Percentiles rank a stretch among this genome's conserved stretches.
Evolutionary conservation across 208 protist species (phyloP).

Genomic region (Angomonas ambiguus): DNA sequence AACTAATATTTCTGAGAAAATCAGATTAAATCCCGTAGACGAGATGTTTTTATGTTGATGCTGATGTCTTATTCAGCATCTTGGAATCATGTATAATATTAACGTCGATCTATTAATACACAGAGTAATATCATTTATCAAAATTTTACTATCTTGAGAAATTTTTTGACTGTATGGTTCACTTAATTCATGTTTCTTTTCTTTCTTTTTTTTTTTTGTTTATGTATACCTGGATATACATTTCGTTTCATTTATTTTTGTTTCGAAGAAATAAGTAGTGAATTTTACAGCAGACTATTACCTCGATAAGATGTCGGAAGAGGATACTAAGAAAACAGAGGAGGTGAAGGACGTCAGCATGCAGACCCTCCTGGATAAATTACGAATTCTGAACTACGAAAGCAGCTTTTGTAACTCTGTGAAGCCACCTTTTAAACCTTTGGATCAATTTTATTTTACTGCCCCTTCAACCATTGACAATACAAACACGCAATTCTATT

Average conservation of each 20-base stretch:
- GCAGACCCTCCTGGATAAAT: constrained; percentile 82
- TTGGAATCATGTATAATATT: too few relatives aligned
- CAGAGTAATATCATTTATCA: too few relatives aligned
- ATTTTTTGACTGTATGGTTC: constrained; percentile 7
- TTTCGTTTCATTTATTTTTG: not conserved
- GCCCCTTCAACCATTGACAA: constrained; percentile 79
- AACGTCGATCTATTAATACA: too few relatives aligned
- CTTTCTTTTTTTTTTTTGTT: constrained; percentile 6
- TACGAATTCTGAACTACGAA: constrained; percentile 79
- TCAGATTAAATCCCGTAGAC: constrained; percentile 21
- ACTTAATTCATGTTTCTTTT: constrained; percentile 5
- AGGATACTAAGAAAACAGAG: constrained; percentile 25
- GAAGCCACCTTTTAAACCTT: constrained; percentile 80
- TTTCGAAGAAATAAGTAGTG: not conserved
- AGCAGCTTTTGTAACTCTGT: constrained; percentile 64
- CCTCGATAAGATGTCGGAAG: constrained; percentile 22
- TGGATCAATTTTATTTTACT: constrained; percentile 76
- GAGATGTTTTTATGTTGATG: not conserved
- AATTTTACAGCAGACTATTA: constrained; percentile 1
- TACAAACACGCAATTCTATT: constrained; percentile 86
- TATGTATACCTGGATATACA: not conserved
- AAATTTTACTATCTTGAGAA: too few relatives aligned
- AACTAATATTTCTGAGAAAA: constrained; percentile 74
- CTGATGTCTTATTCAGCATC: too few relatives aligned
- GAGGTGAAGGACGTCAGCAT: constrained; percentile 84